A percentile compares a stretch with the other conserved stretches of the same genome.
Evolutionary conservation across 2,329 filamentous ascomycete species (phyloP).

Genomic region (Talaromyces sp.): DNA sequence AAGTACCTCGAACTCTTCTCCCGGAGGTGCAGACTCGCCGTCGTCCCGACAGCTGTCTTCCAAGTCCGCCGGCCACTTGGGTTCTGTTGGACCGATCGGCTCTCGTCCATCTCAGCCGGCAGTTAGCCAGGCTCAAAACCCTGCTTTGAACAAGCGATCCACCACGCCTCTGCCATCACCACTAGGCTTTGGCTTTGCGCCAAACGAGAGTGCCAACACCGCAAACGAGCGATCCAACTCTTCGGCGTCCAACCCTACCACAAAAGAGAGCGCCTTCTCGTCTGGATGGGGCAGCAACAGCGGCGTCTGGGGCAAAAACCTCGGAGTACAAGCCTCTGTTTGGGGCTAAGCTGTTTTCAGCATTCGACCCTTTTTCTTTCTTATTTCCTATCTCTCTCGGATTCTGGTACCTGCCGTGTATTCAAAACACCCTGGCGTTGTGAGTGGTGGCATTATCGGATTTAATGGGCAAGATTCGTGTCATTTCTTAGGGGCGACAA

Average conservation of each 20-base stretch:
- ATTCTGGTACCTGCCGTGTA: conserved; percentile 12
- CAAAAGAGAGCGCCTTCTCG: conserved; percentile 42
- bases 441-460: conserved; percentile 16
- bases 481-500: conserved; percentile 22
- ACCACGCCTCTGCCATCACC: conserved; percentile 92
- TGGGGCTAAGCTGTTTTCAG: conserved; percentile 65
- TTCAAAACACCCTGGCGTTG: conserved; percentile 20
- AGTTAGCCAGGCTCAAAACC: conserved; percentile 48
- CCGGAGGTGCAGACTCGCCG: conserved; percentile 68
- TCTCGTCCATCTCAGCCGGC: conserved; percentile 71
- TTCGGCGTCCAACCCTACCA: conserved; percentile 56
- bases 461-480: conserved; percentile 17
- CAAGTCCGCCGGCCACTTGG: conserved; percentile 50
- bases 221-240: conserved; percentile 55
- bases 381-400: conserved; percentile 15
- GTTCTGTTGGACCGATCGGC: conserved; percentile 84
- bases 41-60: conserved; percentile 63
- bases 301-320: conserved; percentile 80
- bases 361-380: conserved; percentile 16
- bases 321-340: conserved; percentile 86
- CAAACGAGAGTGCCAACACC: conserved; percentile 44
- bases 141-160: conserved; percentile 71
- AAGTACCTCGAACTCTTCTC: conserved; percentile 80
- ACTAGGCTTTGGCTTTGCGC: conserved; percentile 67
- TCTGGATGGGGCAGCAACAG: conserved; percentile 76